These are phyloP conservation scores for Tylopilus sp. DNA, from an alignment of 1,284 basidiomycete species.

Conservation along the genomic window DNA sequence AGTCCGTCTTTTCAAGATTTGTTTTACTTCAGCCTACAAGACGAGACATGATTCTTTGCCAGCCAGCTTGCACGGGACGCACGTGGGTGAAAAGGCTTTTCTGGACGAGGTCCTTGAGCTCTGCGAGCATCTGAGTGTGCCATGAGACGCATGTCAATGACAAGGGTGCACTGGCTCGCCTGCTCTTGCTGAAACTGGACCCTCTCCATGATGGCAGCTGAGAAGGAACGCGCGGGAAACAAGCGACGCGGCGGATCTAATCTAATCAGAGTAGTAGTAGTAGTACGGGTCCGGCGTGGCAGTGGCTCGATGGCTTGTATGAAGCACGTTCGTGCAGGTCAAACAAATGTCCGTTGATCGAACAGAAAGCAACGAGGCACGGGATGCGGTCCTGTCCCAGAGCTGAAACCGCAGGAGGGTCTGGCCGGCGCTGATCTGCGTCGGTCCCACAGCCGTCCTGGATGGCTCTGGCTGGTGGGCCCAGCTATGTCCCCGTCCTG, in stretches of 20 bases:
- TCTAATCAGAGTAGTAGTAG: conserved; percentile 11
- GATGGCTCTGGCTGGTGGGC: conserved; percentile 1
- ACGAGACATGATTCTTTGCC: background rate
- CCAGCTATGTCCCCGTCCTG: background rate
- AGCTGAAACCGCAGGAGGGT: no score
- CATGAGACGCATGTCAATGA: conserved; percentile 12
- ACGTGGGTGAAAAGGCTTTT: conserved; percentile 87
- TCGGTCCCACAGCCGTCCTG: conserved; percentile 1
- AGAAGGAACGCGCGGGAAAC: conserved; percentile 4
- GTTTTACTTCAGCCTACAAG: conserved; percentile 61
- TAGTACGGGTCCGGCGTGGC: background rate
- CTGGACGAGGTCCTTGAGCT: conserved; percentile 91
- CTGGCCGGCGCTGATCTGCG: conserved; percentile 8
- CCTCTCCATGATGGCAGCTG: conserved; percentile 71
- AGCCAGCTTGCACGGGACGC: conserved; percentile 22
- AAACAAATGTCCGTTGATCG: no score
- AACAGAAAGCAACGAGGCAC: conserved; percentile 2
- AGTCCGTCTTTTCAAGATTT: conserved; percentile 85
- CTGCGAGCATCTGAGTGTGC: conserved; percentile 77
- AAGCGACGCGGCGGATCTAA: background rate
- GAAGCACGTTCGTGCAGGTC: background rate
- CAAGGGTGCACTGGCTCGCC: conserved; percentile 35
- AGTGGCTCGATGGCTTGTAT: background rate
- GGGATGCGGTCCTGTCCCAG: background rate
- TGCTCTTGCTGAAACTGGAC: conserved; percentile 95